Evolutionary conservation across 2,329 filamentous ascomycete species (phyloP).

Genomic region (Calonectria leucothoes): DNA sequence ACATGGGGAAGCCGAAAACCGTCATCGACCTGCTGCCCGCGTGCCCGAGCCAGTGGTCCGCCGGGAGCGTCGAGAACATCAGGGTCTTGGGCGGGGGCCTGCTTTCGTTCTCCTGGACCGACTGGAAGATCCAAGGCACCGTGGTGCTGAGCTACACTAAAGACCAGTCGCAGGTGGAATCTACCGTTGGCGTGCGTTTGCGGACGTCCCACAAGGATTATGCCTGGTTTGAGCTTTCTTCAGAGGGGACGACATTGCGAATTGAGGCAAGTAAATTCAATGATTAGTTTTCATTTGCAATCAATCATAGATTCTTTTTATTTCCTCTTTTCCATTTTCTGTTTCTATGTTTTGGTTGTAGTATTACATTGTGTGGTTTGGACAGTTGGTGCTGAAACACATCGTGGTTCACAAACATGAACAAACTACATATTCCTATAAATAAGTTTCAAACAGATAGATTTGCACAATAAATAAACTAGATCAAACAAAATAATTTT

Average conservation of each 20-base stretch:
- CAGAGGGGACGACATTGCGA: neutral
- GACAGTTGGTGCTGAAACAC: no score
- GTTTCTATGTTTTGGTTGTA: no score
- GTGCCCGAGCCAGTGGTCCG: slow-evolving; percentile 26
- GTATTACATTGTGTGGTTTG: no score
- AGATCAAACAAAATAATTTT: no score
- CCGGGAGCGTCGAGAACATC: slow-evolving; percentile 1
- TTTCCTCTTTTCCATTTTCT: neutral
- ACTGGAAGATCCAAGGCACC: neutral
- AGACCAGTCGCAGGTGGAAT: neutral
- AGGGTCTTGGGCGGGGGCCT: slow-evolving; percentile 26
- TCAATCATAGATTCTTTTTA: neutral
- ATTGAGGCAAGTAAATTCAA: neutral
- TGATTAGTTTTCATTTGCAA: neutral
- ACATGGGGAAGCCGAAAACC: slow-evolving; percentile 11
- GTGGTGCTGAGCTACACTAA: neutral
- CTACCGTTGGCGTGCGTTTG: neutral
- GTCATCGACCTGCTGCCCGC: slow-evolving; percentile 31
- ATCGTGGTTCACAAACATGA: no score
- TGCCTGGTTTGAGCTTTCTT: neutral
- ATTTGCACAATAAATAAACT: no score
- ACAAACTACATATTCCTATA: no score
- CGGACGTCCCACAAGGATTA: neutral
- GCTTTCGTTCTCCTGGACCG: slow-evolving; percentile 26
- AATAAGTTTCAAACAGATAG: no score